Conservation (phyloP, 805 yeast genomes). For the Wickerhamomyces subpelliculosus region DNA sequence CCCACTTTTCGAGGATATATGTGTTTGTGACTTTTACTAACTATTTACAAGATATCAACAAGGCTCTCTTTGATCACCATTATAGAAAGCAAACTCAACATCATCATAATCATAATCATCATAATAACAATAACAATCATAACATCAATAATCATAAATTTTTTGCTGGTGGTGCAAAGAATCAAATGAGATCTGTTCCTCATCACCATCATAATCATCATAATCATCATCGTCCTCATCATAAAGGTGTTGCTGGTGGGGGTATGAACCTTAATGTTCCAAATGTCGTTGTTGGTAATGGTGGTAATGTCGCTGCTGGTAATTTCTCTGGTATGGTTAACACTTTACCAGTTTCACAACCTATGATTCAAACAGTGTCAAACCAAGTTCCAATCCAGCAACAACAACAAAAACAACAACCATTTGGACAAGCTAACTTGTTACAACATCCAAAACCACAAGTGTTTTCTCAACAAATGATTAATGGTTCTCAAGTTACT, state of each 20-base stretch:
- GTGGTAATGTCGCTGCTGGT: neutral
- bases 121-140: conserved; percentile 1
- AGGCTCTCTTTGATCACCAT: conserved; percentile 3
- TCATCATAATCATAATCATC: neutral
- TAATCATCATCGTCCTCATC: conserved; percentile 3
- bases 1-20: too few species aligned
- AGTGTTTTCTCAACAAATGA: neutral
- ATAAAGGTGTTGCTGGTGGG: neutral
- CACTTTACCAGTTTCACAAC: too few species aligned
- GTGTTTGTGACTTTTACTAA: neutral
- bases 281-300: neutral
- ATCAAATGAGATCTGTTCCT: neutral
- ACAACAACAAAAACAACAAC: neutral
- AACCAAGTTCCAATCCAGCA: neutral
- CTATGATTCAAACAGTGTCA: too few species aligned
- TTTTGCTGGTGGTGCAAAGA: too few species aligned
- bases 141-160: conserved; percentile 1
- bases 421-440: neutral
- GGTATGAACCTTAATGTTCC: neutral
- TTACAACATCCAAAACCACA: neutral
- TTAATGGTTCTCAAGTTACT: neutral
- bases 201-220: conserved; percentile 4
- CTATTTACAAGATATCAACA: conserved; percentile 1
- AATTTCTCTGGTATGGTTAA: neutral
- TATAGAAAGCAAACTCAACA: conserved; percentile 2